Conservation (phyloP, 371 early-diverging fungal species). For the Actinomortierella wolfii region DNA sequence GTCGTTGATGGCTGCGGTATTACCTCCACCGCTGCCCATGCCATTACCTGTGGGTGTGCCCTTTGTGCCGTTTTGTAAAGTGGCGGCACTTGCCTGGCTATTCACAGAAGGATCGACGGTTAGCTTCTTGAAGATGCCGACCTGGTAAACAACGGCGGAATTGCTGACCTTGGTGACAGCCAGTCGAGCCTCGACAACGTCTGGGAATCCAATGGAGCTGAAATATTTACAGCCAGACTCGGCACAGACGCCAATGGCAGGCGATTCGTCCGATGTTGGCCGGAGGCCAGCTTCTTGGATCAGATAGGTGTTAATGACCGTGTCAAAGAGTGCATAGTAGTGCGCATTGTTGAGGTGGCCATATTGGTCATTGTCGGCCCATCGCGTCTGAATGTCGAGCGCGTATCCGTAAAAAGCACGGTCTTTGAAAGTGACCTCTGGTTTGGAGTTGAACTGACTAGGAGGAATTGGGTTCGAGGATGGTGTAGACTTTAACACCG, state of each 20-base stretch:
- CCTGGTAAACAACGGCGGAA: slow-evolving; percentile 61
- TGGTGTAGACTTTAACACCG: too few relatives aligned
- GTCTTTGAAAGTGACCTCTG: slow-evolving; percentile 29
- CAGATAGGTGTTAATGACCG: slow-evolving; percentile 61
- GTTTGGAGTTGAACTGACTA: not conserved
- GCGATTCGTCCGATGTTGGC: slow-evolving; percentile 28
- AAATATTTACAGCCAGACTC: slow-evolving; percentile 55
- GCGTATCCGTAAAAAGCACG: slow-evolving; percentile 44
- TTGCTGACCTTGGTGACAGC: slow-evolving; percentile 58
- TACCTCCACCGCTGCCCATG: too few relatives aligned
- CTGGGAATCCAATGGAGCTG: slow-evolving; percentile 60
- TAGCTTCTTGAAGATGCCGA: slow-evolving; percentile 61
- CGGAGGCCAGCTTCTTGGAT: slow-evolving; percentile 55
- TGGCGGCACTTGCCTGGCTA: too few relatives aligned
- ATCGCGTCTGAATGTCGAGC: slow-evolving; percentile 50
- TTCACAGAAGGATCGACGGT: not conserved
- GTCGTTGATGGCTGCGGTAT: too few relatives aligned
- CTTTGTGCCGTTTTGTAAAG: too few relatives aligned
- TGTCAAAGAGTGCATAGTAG: slow-evolving; percentile 66
- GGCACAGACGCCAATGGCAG: slow-evolving; percentile 62
- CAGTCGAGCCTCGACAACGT: slow-evolving; percentile 57
- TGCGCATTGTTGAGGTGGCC: slow-evolving; percentile 69
- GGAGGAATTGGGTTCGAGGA: not conserved
- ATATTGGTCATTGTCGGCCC: slow-evolving; percentile 68
- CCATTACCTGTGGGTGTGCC: too few relatives aligned